phyloP scores from a whole-genome alignment of 2,329 filamentous ascomycete genomes.

The Periconia digitata region DNA sequence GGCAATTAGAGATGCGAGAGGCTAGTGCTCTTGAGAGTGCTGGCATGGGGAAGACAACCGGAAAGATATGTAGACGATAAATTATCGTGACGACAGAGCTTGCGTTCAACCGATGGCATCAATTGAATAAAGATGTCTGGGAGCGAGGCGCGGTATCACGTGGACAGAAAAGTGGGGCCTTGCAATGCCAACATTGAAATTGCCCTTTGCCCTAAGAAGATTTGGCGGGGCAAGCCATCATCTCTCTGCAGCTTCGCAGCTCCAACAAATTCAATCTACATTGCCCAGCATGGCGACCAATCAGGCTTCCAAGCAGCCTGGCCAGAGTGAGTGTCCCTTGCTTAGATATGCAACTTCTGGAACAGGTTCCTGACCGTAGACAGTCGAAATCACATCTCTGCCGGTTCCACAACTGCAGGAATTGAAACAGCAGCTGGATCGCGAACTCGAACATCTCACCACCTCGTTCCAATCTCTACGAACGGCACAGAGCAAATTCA shows the following conservation, averaged over 20 bases:
- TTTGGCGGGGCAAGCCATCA: constrained; percentile 7
- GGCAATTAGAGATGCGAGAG: neutral
- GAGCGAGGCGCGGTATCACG: constrained; percentile 4
- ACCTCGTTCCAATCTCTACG: constrained; percentile 87
- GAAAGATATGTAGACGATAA: too few relatives aligned
- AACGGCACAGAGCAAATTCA: constrained; percentile 87
- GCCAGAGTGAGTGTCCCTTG: constrained; percentile 26
- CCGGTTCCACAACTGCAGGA: constrained; percentile 82
- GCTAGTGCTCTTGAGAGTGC: neutral
- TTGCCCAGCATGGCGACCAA: constrained; percentile 15
- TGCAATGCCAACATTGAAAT: neutral
- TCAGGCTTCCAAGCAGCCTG: constrained; percentile 18
- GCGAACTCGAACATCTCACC: constrained; percentile 93
- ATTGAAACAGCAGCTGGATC: constrained; percentile 94
- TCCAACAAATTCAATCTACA: neutral
- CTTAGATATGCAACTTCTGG: neutral
- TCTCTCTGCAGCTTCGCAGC: neutral
- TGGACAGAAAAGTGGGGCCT: constrained; percentile 2
- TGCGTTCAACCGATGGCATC: too few relatives aligned
- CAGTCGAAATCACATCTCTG: constrained; percentile 72
- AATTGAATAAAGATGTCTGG: neutral
- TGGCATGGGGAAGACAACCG: neutral
- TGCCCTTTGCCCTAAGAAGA: constrained; percentile 5
- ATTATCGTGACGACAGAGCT: too few relatives aligned
- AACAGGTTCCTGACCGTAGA: constrained; percentile 8